These are phyloP conservation scores for Vaccinium darrowii DNA, from an alignment of 148 eudicot genomes.

Conservation along the genomic window DNA sequence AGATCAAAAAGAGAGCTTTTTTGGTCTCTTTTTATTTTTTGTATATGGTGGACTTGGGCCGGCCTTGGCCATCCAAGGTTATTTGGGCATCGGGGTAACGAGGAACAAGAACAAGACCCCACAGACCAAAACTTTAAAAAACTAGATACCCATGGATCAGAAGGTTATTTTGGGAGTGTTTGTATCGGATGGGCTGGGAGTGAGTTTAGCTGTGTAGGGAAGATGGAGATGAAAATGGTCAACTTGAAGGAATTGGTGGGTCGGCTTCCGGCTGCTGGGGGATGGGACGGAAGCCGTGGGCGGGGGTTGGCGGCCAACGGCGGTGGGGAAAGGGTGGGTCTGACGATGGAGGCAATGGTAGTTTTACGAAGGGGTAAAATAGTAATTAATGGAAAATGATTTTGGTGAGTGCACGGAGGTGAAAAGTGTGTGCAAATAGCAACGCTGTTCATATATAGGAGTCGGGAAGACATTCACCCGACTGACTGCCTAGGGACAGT, in stretches of 20 bases:
- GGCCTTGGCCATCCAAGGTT: background rate
- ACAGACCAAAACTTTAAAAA: background rate
- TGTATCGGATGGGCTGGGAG: background rate
- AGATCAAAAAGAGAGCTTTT: background rate
- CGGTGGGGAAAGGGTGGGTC: background rate
- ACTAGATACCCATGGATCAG: background rate
- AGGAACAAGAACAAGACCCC: background rate
- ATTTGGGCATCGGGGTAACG: background rate
- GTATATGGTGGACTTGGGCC: slow-evolving; percentile 4
- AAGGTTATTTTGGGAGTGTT: background rate
- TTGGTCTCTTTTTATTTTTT: background rate
- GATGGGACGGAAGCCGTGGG: background rate
- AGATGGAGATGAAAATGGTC: too few relatives aligned
- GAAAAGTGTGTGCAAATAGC: background rate
- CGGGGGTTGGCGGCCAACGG: background rate
- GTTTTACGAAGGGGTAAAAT: background rate
- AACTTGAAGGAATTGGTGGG: background rate
- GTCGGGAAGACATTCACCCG: background rate
- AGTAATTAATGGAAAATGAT: background rate
- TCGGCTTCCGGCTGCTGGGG: background rate
- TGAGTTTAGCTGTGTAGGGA: background rate
- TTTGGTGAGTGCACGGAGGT: background rate
- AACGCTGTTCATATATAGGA: background rate
- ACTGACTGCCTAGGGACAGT: too few relatives aligned
- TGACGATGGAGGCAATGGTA: background rate